Percentiles rank a stretch among this genome's conserved stretches.
These are phyloP conservation scores for Antitrichia curtipendula DNA, from an alignment of 225 moss, liverwort and hornwort species.

Conservation along the genomic window DNA sequence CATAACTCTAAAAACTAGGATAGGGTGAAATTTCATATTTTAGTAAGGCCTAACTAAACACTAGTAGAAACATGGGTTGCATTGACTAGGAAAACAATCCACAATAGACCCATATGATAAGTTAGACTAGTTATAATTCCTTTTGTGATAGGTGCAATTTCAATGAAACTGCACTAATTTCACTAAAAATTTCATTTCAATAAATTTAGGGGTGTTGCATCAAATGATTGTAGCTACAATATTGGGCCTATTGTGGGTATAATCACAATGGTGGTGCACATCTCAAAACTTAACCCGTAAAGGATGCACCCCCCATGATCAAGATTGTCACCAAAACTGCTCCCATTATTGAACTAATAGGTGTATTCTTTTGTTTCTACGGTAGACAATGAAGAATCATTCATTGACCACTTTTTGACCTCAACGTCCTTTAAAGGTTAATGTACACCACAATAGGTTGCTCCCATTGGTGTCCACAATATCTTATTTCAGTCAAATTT, in stretches of 20 bases:
- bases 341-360: no score
- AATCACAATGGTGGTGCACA: no score
- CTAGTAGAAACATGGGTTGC: fast-evolving
- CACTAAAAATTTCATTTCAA: no score
- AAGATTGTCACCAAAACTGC: no score
- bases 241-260: neutral
- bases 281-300: neutral
- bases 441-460: neutral
- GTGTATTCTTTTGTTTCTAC: no score
- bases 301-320: neutral
- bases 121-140: neutral
- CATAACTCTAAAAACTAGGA: no score
- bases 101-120: neutral
- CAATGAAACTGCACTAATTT: fast-evolving
- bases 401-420: no score
- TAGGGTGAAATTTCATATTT: no score
- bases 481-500: neutral
- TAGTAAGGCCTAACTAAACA: fast-evolving
- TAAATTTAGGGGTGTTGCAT: neutral
- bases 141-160: neutral
- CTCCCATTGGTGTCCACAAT: neutral
- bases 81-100: fast-evolving
- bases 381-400: no score
- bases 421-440: no score
- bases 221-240: fast-evolving